Base-by-base conservation (phyloP, 2,329 filamentous ascomycete genomes). In the Plectosphaerella cucumerina region DNA sequence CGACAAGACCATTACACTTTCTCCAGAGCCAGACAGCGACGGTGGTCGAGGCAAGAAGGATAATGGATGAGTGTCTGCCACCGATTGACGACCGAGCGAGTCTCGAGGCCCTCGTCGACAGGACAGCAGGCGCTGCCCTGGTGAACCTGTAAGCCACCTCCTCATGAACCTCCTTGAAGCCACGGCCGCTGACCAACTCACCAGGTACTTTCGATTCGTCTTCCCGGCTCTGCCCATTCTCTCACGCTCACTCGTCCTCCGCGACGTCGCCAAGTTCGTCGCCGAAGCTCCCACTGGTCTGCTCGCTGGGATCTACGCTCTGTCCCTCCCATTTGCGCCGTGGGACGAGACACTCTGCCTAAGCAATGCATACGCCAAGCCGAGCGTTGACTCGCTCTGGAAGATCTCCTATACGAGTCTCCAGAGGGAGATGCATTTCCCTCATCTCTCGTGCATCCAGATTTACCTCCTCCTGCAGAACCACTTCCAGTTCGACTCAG, bases 321-420 rank as follows among this genome's bases (percentile, higher is more conserved):
- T 58, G 8, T 50, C 56, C 5, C n/a, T 57, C 21, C 55, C 55
- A 5, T 58, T 58, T 17, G 51, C 52, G 0, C 47, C 53, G n/a
- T 58, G 55, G 55, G 56, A 58, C 45, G 56, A 58, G 17, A 33
- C 50, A 9, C 51, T 58, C 9, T 59, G 56, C 37, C 52, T 59
- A 5, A 45, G 50, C 15, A 57, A 52, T 18, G 58, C 58, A 2
- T 59, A 59, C 45, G 51, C 58, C 3, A 55, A 55, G 46, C 58
- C 56, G 14, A 53, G 50, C 20, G 14, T 48, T 1, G 54, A 51
- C 12, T 45, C 47, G 15, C 52, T 59, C 1, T 59, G 58, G 58
- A 49, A 56, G 26, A 55, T 59, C 34, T 48, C 56, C 0, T 55
- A 57, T 20, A 54, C 50, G 10, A 18, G 39, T 11, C 17, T 42